phyloP scores from a whole-genome alignment of 2,329 filamentous ascomycete species.

The Hypoxylon sp. region DNA sequence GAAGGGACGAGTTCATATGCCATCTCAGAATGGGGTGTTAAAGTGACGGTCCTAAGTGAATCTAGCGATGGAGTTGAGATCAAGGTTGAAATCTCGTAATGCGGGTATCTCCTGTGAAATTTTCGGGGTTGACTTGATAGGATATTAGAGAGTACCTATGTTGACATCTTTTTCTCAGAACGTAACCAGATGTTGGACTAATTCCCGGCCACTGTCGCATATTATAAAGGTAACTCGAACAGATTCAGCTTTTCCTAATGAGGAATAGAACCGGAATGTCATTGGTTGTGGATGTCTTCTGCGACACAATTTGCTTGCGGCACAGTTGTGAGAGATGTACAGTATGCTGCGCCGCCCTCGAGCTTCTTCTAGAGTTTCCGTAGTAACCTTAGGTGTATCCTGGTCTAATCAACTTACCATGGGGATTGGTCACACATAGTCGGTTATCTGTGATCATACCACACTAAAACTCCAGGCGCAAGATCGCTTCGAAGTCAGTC shows the following conservation, averaged over 20 bases:
- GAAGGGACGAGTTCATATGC: conserved; percentile 42
- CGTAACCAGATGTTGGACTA: too few species aligned
- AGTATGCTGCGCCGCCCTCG: too few species aligned
- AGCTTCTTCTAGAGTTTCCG: background rate
- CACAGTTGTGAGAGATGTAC: conserved; percentile 1
- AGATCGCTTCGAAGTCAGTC: conserved; percentile 1
- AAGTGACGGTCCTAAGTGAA: conserved; percentile 45
- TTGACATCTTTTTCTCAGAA: background rate
- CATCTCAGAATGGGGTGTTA: conserved; percentile 45
- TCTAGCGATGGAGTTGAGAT: conserved; percentile 44
- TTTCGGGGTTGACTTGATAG: background rate
- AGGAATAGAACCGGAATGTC: background rate
- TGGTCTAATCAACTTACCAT: background rate
- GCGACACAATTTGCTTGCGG: background rate
- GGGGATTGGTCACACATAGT: background rate
- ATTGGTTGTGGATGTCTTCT: conserved; percentile 5
- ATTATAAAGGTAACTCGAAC: background rate
- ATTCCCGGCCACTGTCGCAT: too few species aligned
- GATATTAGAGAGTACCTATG: background rate
- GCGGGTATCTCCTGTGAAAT: background rate
- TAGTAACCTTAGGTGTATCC: background rate
- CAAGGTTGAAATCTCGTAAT: conserved; percentile 58
- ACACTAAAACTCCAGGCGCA: conserved; percentile 1
- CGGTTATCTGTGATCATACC: background rate
- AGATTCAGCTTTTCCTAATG: too few species aligned